Base-by-base conservation (phyloP, 2,329 filamentous ascomycete species). In the Trichophyton verrucosum region DNA sequence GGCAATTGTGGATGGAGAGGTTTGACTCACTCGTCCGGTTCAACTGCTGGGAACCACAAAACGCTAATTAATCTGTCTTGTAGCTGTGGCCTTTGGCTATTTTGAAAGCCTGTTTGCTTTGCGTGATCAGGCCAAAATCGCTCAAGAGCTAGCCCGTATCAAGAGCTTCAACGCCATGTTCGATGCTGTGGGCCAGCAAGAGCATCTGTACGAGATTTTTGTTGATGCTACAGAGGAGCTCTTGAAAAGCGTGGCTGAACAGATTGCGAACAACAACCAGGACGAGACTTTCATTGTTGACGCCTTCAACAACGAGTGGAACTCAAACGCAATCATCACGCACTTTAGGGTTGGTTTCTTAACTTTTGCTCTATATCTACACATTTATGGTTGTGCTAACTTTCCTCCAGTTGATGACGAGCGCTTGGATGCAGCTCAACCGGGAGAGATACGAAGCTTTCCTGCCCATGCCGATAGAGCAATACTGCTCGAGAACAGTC, bases 1-100 rank as follows among this genome's bases (percentile, higher is more conserved):
- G 94, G 94, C 62, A 95, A 95, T 72, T 97, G 94, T 75, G 94
- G 92, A 69, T 97, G 94, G 92, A 84, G 92, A 86, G 94, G 92
- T 96, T 81, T 78, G 86, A 77, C 66, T 65, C 65, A 59, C n/a
- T 13, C n/a, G 62, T 64, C 33, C 61, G 63, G 65, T 57, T 61
- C 46, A 7, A 6, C 57, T 61, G 47, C 60, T 30, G 27, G 17
- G n/a, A 30, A 58, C 40, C 13, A 46, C 57, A 5, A 47, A 3
- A 3, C 61, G 64, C 69, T 76, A 61, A 77, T 67, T 33, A 61
- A 77, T 67, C 36, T 63, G 57, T 30, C 27, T 38, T 56, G 57
- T 72, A 97, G 94, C 92, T 58, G 88, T 96, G 71, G 91, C 86
- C 24, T 99, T 95, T 74, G 86, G 86, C 65, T 97, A 96, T 74